Evolutionary conservation across 192 early-diverging fungal species (phyloP), one percentile per base, ranked within the genome.

Genomic region (Jimgerdemannia flammicorona): DNA sequence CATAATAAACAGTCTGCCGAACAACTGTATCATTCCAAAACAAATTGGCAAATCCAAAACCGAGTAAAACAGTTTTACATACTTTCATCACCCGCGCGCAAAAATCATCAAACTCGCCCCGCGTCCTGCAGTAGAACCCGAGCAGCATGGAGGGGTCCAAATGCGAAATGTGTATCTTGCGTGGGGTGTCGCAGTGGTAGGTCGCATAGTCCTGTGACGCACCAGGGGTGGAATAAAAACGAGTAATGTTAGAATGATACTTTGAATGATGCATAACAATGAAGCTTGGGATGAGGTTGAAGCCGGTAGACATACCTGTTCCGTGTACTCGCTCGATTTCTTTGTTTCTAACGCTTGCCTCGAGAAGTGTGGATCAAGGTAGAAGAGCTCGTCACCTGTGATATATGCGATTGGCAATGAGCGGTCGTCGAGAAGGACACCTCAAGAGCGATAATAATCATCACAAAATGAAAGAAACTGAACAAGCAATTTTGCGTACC

Each of bases 61-160:
- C 49, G 14, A 59, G 14, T 59, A 59, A 59, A 76, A 76, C 69
- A 73, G 69, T 74, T 73, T 40, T 4, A 43, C 39, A 64, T 70
- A 93, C 76, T 74, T 85, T 69, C 4, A 78, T 74, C 7, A 88
- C 83, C 18, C 80, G 78, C n/a, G 77, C 67, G 75, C 89, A 88
- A 74, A 94, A 88, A 7, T 76, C 70, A 44, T 90, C 85, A 73
- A 94, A 93, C 4, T 93, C 91, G 3, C 67, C 70, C 29, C 75
- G 69, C 49, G 87, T 87, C 39, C 80, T 77, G 73, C 90, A 92
- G 79, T 91, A 97, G 77, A 97, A 99, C 3, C 96, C 96, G 75
- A 97, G 81, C 3, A 97, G 87, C 90, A 99, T 93, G 3, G 95
- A 97, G 2, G 98, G 98, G 79, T 99, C 98, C 66, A 99, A 78